phyloP scores from a whole-genome alignment of 2,329 filamentous ascomycete species.

The Dothiorella sarmentorum region DNA sequence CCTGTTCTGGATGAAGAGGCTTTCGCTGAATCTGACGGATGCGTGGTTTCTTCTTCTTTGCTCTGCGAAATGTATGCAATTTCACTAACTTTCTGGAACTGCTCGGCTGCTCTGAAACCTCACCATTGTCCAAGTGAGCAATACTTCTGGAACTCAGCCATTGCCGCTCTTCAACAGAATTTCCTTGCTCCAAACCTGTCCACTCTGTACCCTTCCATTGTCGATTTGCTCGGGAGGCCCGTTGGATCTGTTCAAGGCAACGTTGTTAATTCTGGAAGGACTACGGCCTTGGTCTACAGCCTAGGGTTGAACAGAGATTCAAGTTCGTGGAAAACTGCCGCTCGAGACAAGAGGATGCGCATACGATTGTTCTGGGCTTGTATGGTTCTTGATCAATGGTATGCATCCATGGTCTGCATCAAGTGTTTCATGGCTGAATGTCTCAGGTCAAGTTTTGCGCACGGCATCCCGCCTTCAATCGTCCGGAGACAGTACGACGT shows the following conservation, averaged over 20 bases:
- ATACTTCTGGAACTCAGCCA: constrained; percentile 43
- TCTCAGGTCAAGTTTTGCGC: constrained; percentile 49
- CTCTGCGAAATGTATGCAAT: constrained; percentile 40
- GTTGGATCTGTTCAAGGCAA: constrained; percentile 45
- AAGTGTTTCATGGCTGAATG: background rate
- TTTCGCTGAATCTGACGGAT: constrained; percentile 33
- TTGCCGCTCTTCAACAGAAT: constrained; percentile 41
- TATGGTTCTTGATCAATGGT: constrained; percentile 54
- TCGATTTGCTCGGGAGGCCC: constrained; percentile 42
- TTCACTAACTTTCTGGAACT: constrained; percentile 37
- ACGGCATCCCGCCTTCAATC: constrained; percentile 54
- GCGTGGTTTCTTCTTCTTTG: constrained; percentile 34
- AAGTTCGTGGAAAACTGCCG: constrained; percentile 50
- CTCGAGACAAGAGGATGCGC: constrained; percentile 50
- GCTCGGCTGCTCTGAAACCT: constrained; percentile 34
- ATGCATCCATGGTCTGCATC: constrained; percentile 25
- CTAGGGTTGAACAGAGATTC: constrained; percentile 56
- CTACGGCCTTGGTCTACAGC: constrained; percentile 53
- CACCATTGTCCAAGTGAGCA: constrained; percentile 37
- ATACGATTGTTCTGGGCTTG: constrained; percentile 57
- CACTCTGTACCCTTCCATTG: constrained; percentile 38
- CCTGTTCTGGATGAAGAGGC: constrained; percentile 40
- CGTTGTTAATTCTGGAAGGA: constrained; percentile 52
- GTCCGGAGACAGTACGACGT: constrained; percentile 55
- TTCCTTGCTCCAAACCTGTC: constrained; percentile 41